These are phyloP conservation scores for Flaveria linearis DNA, from an alignment of 129 eudicot species.

Conservation along the genomic window DNA sequence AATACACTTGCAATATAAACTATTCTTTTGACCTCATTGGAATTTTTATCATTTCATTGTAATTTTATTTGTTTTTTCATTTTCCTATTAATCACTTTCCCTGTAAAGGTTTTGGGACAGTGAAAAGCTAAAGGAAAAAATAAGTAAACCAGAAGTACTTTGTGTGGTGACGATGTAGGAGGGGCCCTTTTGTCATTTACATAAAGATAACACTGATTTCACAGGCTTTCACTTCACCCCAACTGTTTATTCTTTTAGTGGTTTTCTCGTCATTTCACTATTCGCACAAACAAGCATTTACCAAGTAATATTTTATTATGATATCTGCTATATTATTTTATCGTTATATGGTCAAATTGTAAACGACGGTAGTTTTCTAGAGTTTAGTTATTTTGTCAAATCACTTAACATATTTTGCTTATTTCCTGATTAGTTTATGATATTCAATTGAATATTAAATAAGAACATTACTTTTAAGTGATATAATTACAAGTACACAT, in stretches of 20 bases:
- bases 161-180: constrained; percentile 29
- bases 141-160: constrained; percentile 27
- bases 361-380: no score
- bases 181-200: constrained; percentile 38
- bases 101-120: constrained; percentile 32
- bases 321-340: no score
- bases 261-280: neutral
- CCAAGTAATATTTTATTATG: no score
- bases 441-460: no score
- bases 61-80: neutral
- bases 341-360: no score
- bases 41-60: neutral
- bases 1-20: neutral
- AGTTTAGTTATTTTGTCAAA: no score
- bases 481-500: no score
- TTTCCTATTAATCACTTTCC: constrained; percentile 26
- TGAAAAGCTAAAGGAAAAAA: constrained; percentile 30
- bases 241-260: constrained; percentile 17
- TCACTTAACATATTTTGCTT: no score
- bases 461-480: no score
- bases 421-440: no score
- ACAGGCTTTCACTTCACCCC: constrained; percentile 3
- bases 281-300: neutral
- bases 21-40: neutral
- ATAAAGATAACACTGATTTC: constrained; percentile 28